phyloP scores from a whole-genome alignment of 83 land plant genomes.

The Diphasiastrum complanatum region DNA sequence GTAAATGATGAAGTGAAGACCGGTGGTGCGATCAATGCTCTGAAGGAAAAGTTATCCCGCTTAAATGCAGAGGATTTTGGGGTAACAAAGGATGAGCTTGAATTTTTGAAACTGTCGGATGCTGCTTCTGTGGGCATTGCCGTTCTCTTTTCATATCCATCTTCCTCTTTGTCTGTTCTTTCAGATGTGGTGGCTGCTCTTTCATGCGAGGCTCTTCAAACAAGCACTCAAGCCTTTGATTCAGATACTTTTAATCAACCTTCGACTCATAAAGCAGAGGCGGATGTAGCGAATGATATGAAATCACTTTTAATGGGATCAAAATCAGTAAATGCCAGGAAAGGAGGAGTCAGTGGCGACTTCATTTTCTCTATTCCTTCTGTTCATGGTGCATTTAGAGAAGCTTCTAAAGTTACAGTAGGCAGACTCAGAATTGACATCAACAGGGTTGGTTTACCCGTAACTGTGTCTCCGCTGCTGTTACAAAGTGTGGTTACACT shows the following conservation, averaged over 20 bases:
- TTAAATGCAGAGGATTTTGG: constrained; percentile 1
- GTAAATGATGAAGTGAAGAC: too few species aligned
- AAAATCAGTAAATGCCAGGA: constrained; percentile 31
- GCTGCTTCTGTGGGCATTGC: constrained; percentile 28
- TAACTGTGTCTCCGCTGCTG: too few species aligned
- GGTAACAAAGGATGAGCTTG: constrained; percentile 21
- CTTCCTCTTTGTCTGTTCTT: constrained; percentile 26
- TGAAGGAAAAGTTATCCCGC: too few species aligned
- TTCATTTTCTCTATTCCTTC: constrained; percentile 37
- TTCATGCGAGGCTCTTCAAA: constrained; percentile 16
- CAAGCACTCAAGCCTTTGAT: constrained; percentile 30
- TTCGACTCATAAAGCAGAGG: constrained; percentile 34
- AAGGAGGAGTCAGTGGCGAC: constrained; percentile 15
- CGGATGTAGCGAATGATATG: constrained; percentile 51
- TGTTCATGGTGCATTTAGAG: constrained; percentile 46
- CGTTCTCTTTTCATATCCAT: constrained; percentile 31
- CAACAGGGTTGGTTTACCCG: constrained; percentile 39
- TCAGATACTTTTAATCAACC: constrained; percentile 45
- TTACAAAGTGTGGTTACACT: neutral
- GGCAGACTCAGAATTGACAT: constrained; percentile 34
- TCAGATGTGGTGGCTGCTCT: constrained; percentile 44
- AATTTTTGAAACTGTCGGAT: constrained; percentile 6
- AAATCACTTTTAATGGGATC: constrained; percentile 50
- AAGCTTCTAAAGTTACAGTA: constrained; percentile 32
- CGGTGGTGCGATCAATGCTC: too few species aligned